Base-by-base conservation (phyloP, 148 eudicot species). In the Rhododendron mucronatum region DNA sequence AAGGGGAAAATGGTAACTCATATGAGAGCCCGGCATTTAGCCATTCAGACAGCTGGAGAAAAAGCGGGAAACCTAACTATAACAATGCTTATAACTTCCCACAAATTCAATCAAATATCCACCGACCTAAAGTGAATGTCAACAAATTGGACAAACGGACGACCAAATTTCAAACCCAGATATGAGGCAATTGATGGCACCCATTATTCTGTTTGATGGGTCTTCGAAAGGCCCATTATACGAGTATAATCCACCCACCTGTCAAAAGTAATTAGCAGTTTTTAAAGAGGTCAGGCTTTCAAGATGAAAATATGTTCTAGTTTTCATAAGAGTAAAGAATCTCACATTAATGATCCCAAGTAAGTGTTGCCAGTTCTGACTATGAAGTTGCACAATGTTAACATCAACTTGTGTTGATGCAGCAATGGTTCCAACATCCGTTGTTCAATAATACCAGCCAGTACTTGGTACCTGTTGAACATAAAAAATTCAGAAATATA, bases 161-260 rank as follows among this genome's bases (percentile, higher is more conserved):
- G 71, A 63, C 77, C 41, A 35, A 33, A 75, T 85, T 35, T 47
- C 39, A 69, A 48, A 73, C 76, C 15, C 21, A 71, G 84, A 69
- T 5, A 26, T 53, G 71, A 65, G 59, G 87, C 69, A 83, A 20
- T 39, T 69, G 79, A 81, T 47, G 20, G 83, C 61, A 44, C 74
- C 35, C 23, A 18, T 48, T 88, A 88, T 73, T 93, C 91, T 41
- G 87, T 90, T 3, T 90, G 91, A 4, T 88, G 94, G 73, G 89
- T 93, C 87, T 95, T 91, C 51, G 93, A 97, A 83, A 95, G 81
- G 30, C 98, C 98, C 28, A 97, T 84, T 90, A 69, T 90, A 85
- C 98, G 98, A 82, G 98, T 96, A 86, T 95, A 97, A 89, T 97
- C 99, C 82, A 97, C 99, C 99, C 99, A 95, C 93, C 99, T 97